These are phyloP conservation scores for Candida dajiaensis DNA, from an alignment of 805 yeast genomes.

Conservation along the genomic window DNA sequence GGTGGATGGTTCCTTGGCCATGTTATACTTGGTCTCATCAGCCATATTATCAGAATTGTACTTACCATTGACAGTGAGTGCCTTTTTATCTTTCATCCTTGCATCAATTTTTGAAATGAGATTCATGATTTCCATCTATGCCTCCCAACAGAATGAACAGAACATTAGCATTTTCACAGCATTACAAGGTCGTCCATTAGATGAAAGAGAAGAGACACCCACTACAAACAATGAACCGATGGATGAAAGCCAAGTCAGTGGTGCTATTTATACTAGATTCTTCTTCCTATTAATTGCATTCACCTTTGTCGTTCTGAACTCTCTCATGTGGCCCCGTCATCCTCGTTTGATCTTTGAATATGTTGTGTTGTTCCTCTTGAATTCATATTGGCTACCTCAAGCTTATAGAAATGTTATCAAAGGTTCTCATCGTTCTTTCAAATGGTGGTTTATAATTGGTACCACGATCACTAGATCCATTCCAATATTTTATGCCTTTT, in stretches of 20 bases:
- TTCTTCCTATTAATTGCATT: conserved; percentile 48
- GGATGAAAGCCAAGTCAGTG: conserved; percentile 51
- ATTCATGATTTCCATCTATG: conserved; percentile 58
- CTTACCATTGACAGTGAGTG: conserved; percentile 61
- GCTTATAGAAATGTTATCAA: conserved; percentile 69
- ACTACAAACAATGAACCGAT: conserved; percentile 21
- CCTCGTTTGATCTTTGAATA: conserved; percentile 56
- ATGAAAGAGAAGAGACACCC: conserved; percentile 21
- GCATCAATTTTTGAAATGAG: conserved; percentile 73
- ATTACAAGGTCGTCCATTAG: conserved; percentile 52
- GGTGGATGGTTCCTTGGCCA: conserved; percentile 64
- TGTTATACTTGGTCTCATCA: conserved; percentile 55
- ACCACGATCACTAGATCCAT: conserved; percentile 54
- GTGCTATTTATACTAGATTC: conserved; percentile 52
- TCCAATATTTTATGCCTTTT: conserved; percentile 62
- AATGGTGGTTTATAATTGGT: conserved; percentile 73
- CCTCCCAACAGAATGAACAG: conserved; percentile 69
- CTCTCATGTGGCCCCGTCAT: conserved; percentile 56
- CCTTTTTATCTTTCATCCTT: conserved; percentile 62
- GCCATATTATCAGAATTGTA: conserved; percentile 51
- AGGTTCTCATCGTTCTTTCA: conserved; percentile 60
- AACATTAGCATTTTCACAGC: conserved; percentile 62
- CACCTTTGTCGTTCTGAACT: conserved; percentile 51
- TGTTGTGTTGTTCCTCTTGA: conserved; percentile 41
- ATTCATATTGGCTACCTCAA: conserved; percentile 87